phyloP scores from a whole-genome alignment of 2,329 filamentous ascomycete species.

The Ascochyta pisi region DNA sequence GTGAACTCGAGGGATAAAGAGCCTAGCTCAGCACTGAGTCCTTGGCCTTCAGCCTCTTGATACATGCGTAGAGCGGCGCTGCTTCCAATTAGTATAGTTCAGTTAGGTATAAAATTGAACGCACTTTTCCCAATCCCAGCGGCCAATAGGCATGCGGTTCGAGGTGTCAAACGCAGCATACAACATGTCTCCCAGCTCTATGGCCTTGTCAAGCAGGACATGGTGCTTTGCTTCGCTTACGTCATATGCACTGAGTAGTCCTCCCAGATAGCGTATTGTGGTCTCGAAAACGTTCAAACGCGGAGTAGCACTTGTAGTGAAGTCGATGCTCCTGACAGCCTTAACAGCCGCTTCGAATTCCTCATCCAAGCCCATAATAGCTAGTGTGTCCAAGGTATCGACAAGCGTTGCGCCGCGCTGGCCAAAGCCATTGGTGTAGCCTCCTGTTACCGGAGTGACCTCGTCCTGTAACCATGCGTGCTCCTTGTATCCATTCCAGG shows the following conservation, averaged over 20 bases:
- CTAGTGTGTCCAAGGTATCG: conserved; percentile 67
- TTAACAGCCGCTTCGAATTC: conserved; percentile 64
- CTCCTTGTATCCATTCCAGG: conserved; percentile 59
- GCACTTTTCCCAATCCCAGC: conserved; percentile 50
- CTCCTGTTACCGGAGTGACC: conserved; percentile 57
- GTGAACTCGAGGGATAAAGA: conserved; percentile 51
- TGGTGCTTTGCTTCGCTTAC: conserved; percentile 45
- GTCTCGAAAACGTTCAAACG: conserved; percentile 51
- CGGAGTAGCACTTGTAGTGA: conserved; percentile 51
- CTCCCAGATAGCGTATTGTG: conserved; percentile 50
- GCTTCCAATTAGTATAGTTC: conserved; percentile 20
- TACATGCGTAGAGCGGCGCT: conserved; percentile 39
- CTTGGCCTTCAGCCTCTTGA: conserved; percentile 40
- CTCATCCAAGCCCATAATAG: conserved; percentile 65
- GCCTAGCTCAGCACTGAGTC: conserved; percentile 48
- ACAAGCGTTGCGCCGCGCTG: conserved; percentile 67
- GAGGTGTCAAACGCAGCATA: conserved; percentile 55
- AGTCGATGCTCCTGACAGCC: conserved; percentile 62
- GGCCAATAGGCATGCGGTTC: conserved; percentile 50
- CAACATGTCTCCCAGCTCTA: conserved; percentile 53
- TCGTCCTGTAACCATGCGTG: conserved; percentile 63
- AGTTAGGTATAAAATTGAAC: conserved; percentile 6
- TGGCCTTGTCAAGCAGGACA: conserved; percentile 49
- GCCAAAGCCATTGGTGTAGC: conserved; percentile 58
- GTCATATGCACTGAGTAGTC: conserved; percentile 49